Evolutionary conservation across 345 rosid genomes (phyloP).

Genomic region (Luvunga scandens): DNA sequence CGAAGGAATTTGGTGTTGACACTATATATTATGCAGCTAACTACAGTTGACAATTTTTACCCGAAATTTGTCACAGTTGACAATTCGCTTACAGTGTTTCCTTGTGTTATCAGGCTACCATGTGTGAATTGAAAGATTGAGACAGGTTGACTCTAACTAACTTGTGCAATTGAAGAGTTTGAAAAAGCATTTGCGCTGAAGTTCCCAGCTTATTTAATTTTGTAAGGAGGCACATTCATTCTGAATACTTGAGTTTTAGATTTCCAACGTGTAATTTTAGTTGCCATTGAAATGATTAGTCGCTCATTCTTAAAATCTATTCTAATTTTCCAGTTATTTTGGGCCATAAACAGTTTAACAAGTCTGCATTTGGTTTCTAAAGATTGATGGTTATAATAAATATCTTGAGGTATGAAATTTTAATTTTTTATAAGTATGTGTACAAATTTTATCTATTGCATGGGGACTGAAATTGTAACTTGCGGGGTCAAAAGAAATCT

Average conservation of each 20-base stretch:
- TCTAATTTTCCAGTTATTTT: conserved; percentile 29
- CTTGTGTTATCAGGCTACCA: conserved; percentile 21
- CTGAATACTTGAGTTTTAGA: conserved; percentile 89
- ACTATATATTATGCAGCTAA: too few species aligned
- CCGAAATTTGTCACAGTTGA: too few species aligned
- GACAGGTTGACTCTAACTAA: conserved; percentile 77
- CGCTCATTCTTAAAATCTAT: neutral
- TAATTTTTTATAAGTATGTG: neutral
- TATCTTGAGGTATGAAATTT: conserved; percentile 67
- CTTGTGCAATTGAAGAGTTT: conserved; percentile 86
- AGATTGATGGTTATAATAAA: conserved; percentile 84
- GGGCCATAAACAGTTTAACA: conserved; percentile 82
- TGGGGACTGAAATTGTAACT: neutral
- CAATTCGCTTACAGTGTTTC: too few species aligned
- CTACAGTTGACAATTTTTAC: too few species aligned
- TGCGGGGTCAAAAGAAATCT: too few species aligned
- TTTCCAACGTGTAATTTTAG: conserved; percentile 84
- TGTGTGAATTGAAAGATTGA: conserved; percentile 85
- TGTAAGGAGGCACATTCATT: conserved; percentile 89
- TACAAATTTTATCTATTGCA: neutral
- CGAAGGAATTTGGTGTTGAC: conserved; percentile 37
- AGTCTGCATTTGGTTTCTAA: conserved; percentile 88
- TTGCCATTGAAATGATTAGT: neutral
- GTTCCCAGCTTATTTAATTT: conserved; percentile 84
- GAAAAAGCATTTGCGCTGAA: conserved; percentile 73